Conservation (phyloP, 148 eudicot genomes). For the Oxyria digyna region DNA sequence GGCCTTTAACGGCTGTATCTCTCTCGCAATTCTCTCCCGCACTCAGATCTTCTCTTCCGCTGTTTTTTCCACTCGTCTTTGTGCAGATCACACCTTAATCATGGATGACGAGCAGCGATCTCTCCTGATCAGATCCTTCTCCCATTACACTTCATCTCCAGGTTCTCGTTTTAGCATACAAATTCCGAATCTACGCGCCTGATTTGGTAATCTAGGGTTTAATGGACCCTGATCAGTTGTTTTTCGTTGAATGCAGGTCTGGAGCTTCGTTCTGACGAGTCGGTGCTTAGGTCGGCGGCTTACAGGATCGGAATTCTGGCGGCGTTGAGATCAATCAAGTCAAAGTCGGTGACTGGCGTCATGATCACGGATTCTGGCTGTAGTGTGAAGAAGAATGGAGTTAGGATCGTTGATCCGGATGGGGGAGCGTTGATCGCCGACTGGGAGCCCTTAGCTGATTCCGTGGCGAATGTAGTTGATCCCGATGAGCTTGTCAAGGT, state of each 20-base stretch:
- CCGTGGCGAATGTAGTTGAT: constrained; percentile 52
- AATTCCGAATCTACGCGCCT: neutral
- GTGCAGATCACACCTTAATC: constrained; percentile 1
- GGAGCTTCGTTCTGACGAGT: constrained; percentile 61
- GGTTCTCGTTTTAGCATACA: constrained; percentile 15
- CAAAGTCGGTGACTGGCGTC: constrained; percentile 48
- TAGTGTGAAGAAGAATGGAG: constrained; percentile 55
- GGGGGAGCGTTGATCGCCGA: constrained; percentile 74
- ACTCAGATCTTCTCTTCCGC: constrained; percentile 1
- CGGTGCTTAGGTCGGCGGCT: constrained; percentile 47
- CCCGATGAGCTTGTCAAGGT: constrained; percentile 45
- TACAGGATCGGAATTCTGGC: constrained; percentile 74
- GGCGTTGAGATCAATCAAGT: constrained; percentile 61
- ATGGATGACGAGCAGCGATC: constrained; percentile 48
- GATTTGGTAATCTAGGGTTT: neutral
- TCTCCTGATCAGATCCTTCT: constrained; percentile 29
- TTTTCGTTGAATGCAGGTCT: constrained; percentile 27
- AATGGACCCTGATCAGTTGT: constrained; percentile 4
- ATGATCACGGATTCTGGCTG: constrained; percentile 95
- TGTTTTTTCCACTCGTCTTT: neutral
- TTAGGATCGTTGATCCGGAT: constrained; percentile 66
- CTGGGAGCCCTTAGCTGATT: constrained; percentile 88
- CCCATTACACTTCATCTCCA: constrained; percentile 41
- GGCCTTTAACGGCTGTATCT: constrained; percentile 9
- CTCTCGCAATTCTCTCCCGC: neutral